Evolutionary conservation across 2,329 filamentous ascomycete species (phyloP).

Genomic region (Monosporascus sp.): DNA sequence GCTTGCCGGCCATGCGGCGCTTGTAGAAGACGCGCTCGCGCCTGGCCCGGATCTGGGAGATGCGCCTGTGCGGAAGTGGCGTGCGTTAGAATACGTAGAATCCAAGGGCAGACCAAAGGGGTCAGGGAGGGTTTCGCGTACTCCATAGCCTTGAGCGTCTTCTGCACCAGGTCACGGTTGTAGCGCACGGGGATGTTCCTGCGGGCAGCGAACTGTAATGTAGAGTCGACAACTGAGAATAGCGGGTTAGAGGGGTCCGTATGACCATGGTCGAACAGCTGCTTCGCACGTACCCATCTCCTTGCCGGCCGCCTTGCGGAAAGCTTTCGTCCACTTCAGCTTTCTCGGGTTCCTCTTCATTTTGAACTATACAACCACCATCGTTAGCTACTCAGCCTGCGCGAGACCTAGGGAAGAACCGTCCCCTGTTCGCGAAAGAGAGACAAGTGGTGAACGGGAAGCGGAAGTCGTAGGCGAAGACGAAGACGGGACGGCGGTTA

Average conservation of each 20-base stretch:
- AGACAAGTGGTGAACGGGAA: too few species aligned
- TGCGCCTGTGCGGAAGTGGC: constrained; percentile 36
- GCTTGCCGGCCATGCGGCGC: constrained; percentile 87
- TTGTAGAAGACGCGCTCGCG: constrained; percentile 92
- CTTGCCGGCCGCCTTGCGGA: constrained; percentile 79
- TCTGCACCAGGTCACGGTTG: constrained; percentile 83
- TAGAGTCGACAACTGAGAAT: constrained; percentile 71
- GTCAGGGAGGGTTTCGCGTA: background rate
- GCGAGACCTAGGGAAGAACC: too few species aligned
- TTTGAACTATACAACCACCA: constrained; percentile 55
- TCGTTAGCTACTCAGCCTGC: background rate
- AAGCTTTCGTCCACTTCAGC: constrained; percentile 94
- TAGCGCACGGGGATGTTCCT: constrained; percentile 94
- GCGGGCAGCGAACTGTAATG: constrained; percentile 84
- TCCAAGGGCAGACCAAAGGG: too few species aligned
- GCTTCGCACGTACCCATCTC: constrained; percentile 27
- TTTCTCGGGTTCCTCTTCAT: constrained; percentile 98
- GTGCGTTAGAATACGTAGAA: too few species aligned
- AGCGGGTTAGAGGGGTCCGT: constrained; percentile 43
- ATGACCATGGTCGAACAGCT: constrained; percentile 20
- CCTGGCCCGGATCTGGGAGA: constrained; percentile 75
- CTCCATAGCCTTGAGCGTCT: constrained; percentile 88
- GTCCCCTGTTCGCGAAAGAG: too few species aligned
- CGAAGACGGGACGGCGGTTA: background rate
- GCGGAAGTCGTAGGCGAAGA: background rate